Evolutionary conservation across 164 flowering plant genomes (phyloP), one percentile per base, ranked within the genome.

Genomic region (Saururus chinensis): DNA sequence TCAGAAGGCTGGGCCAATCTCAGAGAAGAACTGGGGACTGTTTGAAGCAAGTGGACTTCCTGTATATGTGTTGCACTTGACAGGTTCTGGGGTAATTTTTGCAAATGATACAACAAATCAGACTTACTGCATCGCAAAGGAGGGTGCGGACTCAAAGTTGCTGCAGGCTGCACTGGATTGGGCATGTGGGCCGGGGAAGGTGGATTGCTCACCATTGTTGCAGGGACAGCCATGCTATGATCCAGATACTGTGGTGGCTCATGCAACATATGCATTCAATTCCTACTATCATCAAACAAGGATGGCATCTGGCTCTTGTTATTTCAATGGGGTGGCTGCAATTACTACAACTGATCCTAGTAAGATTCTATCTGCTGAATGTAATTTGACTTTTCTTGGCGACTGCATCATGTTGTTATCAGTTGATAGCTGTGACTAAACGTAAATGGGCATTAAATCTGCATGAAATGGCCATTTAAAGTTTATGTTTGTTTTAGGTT

Each of bases 171-270:
- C 85, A 0, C 61, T 86, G 49, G 96, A 88, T 71, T 92, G 98
- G 96, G 96, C 98, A 14, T 92, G 97, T 76, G 97, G 97, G 40
- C 89, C 92, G 10, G 97, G 96, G 41, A 86, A 83, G 69, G 97
- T 86, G 35, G 78, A 92, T 59, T 92, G 98, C 73, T 77, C 88
- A 7, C 72, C 83, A 10, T 53, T 92, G 73, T 42, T 81, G 75
- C 92, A 85, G 67, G 96, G 90, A 24, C 79, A 85, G 61, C 77
- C 80, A 11, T 92, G 98, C 71, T 89, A 87, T 73, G 95, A 81
- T 14, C 96, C 96, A 6, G 83, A 92, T 68, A 84, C 66, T 45
- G 89, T 92, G 45, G 66, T 62, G 55, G 68, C 86, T 6, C 98
- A 92, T 80, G 84, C 92, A 25, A 74, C 84, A 0, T 92, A 81